Evolutionary conservation across 208 protist genomes (phyloP).

Genomic region (Crithidia brevicula): DNA sequence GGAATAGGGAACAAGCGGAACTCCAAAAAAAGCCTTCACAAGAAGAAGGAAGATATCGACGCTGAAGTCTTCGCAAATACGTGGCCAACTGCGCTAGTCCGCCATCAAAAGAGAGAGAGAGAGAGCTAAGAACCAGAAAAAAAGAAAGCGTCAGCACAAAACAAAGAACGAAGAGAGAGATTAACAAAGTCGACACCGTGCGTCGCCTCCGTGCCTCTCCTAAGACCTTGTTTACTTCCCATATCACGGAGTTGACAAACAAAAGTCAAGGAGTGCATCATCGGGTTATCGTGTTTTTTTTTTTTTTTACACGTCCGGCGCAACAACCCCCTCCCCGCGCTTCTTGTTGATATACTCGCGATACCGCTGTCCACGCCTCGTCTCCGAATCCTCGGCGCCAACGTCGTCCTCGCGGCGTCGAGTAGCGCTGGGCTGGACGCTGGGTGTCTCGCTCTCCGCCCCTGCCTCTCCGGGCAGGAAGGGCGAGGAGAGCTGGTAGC

Average conservation of each 20-base stretch:
- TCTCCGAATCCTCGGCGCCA: conserved; percentile 13
- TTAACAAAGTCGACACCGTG: background rate
- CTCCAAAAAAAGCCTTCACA: no score
- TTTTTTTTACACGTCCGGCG: no score
- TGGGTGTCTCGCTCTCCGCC: conserved; percentile 12
- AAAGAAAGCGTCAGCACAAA: background rate
- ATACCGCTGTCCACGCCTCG: conserved; percentile 60
- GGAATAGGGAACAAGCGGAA: no score
- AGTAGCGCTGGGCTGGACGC: conserved; percentile 6
- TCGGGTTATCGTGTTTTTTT: no score
- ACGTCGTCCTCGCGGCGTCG: conserved; percentile 8
- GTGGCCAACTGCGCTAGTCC: no score
- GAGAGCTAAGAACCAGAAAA: conserved; percentile 12
- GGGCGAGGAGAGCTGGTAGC: conserved; percentile 58
- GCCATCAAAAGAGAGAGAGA: background rate
- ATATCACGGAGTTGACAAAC: background rate
- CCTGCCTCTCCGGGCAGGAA: conserved; percentile 46
- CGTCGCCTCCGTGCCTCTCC: no score
- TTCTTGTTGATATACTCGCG: conserved; percentile 75
- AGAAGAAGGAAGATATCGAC: no score
- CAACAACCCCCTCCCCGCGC: conserved; percentile 16
- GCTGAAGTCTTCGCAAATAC: no score
- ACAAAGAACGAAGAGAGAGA: background rate
- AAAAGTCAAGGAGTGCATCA: background rate
- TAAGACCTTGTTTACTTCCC: background rate